Evolutionary conservation across 2,329 filamentous ascomycete genomes (phyloP).

Genomic region (Coniochaeta sp.): DNA sequence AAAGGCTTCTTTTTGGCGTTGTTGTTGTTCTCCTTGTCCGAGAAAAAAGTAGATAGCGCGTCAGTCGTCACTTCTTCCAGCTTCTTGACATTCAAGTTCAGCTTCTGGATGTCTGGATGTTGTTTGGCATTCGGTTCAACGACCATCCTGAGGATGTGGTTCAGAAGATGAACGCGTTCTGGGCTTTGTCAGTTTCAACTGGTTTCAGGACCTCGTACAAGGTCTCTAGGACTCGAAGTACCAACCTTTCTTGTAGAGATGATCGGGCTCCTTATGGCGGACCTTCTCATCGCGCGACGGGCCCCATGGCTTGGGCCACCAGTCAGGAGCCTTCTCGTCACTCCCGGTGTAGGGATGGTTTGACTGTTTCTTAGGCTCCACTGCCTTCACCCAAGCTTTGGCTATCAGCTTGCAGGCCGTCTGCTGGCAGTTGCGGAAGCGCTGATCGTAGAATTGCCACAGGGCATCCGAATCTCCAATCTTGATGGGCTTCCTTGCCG

Average conservation of each 20-base stretch:
- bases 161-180: slow-evolving; percentile 53
- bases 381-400: slow-evolving; percentile 68
- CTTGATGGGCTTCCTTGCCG: slow-evolving; percentile 35
- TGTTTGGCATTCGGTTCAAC: slow-evolving; percentile 41
- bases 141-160: slow-evolving; percentile 53
- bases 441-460: slow-evolving; percentile 50
- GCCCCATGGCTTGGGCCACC: slow-evolving; percentile 57
- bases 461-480: slow-evolving; percentile 48
- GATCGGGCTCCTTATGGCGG: slow-evolving; percentile 66
- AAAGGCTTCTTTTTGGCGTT: slow-evolving; percentile 48
- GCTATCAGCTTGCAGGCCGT: slow-evolving; percentile 63
- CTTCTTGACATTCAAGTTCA: slow-evolving; percentile 44
- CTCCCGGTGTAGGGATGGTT: slow-evolving; percentile 65
- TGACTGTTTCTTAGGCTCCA: slow-evolving; percentile 72
- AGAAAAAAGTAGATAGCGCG: slow-evolving; percentile 49
- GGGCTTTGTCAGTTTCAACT: slow-evolving; percentile 6
- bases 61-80: slow-evolving; percentile 53
- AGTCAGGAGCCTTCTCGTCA: slow-evolving; percentile 53
- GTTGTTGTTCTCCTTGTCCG: slow-evolving; percentile 42
- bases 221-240: neutral
- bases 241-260: slow-evolving; percentile 59
- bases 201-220: neutral
- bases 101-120: slow-evolving; percentile 43
- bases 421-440: slow-evolving; percentile 62
- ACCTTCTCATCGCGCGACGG: slow-evolving; percentile 44